Base-by-base conservation (phyloP, 1,284 basidiomycete species). In the Meripilus lineatus region DNA sequence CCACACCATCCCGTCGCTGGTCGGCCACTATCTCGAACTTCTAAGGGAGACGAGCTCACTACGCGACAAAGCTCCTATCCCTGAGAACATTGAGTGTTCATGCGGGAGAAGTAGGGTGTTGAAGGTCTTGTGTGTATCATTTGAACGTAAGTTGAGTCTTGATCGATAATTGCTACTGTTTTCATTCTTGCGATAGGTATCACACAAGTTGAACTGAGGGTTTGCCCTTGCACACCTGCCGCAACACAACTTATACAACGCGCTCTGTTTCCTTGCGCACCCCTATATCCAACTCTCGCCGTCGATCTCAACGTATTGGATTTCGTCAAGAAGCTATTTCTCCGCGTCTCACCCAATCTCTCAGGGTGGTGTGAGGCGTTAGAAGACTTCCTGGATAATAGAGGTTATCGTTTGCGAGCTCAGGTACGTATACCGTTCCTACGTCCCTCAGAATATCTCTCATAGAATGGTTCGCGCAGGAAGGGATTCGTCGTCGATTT, bases 321-420 rank as follows among this genome's bases (percentile, higher is more conserved):
- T 8, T 40, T 40, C 25, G 39, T 40, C 25, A 23, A 28, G 4
- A 28, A 25, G 17, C 10, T 40, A 5, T 40, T 40, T 30, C 11
- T 40, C 6, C 39, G 39, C 23, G n/a, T 15, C 15, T n/a, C 39
- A 25, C 39, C 39, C 5, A 40, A 40, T 20, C 24, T 40, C 21
- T 28, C 39, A 10, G 39, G 17, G 25, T 40, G 39, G 39, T 40
- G 39, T 18, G 25, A 24, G 13, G 25, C 39, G 20, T 20, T 40
- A 20, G 39, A 40, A 20, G 20, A 11, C 32, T 40, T 30, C 10
- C 34, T 36, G 15, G 8, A 15, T n/a, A 36, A 17, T 7, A 7
- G 7, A 7, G 7, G 15, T n/a, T n/a, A n/a, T n/a, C n/a, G n/a
- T n/a, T n/a, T n/a, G n/a, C n/a, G n/a, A n/a, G n/a, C n/a, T n/a